Evolutionary conservation across 2,329 filamentous ascomycete genomes (phyloP).

Genomic region (Fusarium sp.): DNA sequence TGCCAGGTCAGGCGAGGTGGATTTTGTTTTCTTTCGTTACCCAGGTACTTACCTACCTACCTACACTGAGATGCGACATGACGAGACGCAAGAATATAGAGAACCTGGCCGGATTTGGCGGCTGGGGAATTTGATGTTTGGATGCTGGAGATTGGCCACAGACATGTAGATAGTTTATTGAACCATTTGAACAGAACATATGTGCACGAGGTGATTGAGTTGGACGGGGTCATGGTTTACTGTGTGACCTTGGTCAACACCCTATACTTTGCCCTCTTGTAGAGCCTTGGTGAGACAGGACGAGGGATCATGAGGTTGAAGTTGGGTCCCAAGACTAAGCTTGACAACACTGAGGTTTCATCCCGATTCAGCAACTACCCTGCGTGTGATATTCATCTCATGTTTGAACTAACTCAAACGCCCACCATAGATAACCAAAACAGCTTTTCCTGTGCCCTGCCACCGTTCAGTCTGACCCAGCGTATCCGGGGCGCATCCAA

Average conservation of each 20-base stretch:
- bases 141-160: constrained; percentile 28
- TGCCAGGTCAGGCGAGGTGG: constrained; percentile 29
- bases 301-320: neutral
- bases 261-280: neutral
- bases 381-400: neutral
- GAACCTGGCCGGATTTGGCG: constrained; percentile 15
- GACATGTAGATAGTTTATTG: constrained; percentile 34
- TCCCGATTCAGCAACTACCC: neutral
- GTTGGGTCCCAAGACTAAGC: neutral
- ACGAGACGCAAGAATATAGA: constrained; percentile 27
- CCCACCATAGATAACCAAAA: neutral
- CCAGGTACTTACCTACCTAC: neutral
- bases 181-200: constrained; percentile 11
- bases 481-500: neutral
- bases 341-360: neutral
- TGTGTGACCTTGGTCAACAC: neutral
- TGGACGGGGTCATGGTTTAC: neutral
- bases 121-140: constrained; percentile 22
- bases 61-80: constrained; percentile 35
- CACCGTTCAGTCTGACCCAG: neutral
- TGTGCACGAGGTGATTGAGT: neutral
- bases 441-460: neutral
- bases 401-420: neutral
- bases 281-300: neutral
- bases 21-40: constrained; percentile 10